Evolutionary conservation across 1,139 yeast genomes (phyloP).

Genomic region (Yamadazyma sp.): DNA sequence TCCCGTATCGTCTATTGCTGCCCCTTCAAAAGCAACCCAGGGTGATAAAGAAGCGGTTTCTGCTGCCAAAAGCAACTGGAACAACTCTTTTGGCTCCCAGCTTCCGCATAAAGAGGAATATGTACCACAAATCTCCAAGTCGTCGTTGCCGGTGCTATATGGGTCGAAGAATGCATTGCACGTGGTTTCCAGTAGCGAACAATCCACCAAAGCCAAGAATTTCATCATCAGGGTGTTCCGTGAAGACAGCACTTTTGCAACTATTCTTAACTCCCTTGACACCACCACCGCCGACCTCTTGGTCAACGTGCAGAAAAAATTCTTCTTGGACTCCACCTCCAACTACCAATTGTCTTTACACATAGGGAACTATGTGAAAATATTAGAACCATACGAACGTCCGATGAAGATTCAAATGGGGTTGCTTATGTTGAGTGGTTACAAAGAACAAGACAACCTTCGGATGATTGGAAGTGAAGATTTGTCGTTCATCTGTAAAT

Average conservation of each 20-base stretch:
- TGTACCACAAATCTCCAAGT: constrained; percentile 2
- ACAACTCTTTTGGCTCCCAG: constrained; percentile 3
- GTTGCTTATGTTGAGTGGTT: constrained; percentile 75
- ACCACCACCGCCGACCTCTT: constrained; percentile 78
- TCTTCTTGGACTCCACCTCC: constrained; percentile 65
- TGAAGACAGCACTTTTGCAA: constrained; percentile 80
- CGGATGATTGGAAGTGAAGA: constrained; percentile 86
- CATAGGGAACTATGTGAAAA: constrained; percentile 77
- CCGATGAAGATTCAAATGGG: constrained; percentile 81
- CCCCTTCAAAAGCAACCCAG: not conserved
- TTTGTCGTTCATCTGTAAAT: constrained; percentile 80
- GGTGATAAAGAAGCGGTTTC: not conserved
- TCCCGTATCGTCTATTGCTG: not conserved
- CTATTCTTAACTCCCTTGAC: constrained; percentile 71
- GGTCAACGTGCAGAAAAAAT: constrained; percentile 68
- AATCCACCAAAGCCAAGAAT: constrained; percentile 33
- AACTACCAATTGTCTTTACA: constrained; percentile 80
- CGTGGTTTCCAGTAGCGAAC: constrained; percentile 19
- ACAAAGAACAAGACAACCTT: constrained; percentile 70
- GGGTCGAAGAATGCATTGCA: constrained; percentile 33
- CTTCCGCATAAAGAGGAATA: not conserved
- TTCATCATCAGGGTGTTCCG: constrained; percentile 70
- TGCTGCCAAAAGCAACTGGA: constrained; percentile 2
- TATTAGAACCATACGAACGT: constrained; percentile 67
- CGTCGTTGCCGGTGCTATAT: constrained; percentile 34